Conservation (phyloP, 495 filamentous ascomycete species). For the Penicillium diatomitis region DNA sequence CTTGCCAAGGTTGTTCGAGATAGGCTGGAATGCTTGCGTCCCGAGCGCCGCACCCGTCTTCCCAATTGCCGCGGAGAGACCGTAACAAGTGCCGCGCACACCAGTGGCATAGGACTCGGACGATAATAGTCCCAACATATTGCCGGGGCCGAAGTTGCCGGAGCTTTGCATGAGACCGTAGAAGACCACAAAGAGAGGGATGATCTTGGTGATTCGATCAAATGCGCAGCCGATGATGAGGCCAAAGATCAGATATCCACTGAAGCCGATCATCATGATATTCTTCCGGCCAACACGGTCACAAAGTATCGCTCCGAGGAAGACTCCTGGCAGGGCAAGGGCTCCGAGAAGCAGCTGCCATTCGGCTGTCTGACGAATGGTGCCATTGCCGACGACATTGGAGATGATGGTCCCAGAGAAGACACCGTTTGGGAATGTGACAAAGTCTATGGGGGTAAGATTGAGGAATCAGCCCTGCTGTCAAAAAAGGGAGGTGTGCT, state of each 20-base stretch:
- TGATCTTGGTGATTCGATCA: slow-evolving; percentile 37
- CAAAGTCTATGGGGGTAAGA: slow-evolving; percentile 15
- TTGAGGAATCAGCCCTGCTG: too few relatives aligned
- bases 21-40: slow-evolving; percentile 42
- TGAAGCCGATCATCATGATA: slow-evolving; percentile 47
- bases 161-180: slow-evolving; percentile 45
- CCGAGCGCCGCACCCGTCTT: slow-evolving; percentile 46
- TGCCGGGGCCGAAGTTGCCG: slow-evolving; percentile 44
- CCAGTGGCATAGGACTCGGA: slow-evolving; percentile 43
- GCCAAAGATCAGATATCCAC: slow-evolving; percentile 42
- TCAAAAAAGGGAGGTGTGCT: too few relatives aligned
- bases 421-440: slow-evolving; percentile 41
- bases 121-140: slow-evolving; percentile 41
- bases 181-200: slow-evolving; percentile 45
- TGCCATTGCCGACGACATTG: slow-evolving; percentile 27
- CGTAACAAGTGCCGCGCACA: slow-evolving; percentile 43
- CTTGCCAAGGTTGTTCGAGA: slow-evolving; percentile 34
- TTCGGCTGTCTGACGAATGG: slow-evolving; percentile 31
- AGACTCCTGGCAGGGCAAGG: slow-evolving; percentile 39
- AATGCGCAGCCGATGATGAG: slow-evolving; percentile 43
- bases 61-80: slow-evolving; percentile 43
- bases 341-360: slow-evolving; percentile 43
- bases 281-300: slow-evolving; percentile 39
- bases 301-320: slow-evolving; percentile 41
- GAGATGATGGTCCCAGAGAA: slow-evolving; percentile 43